Evolutionary conservation across 1,284 basidiomycete species (phyloP).

Genomic region (Papiliotrema terrestris): DNA sequence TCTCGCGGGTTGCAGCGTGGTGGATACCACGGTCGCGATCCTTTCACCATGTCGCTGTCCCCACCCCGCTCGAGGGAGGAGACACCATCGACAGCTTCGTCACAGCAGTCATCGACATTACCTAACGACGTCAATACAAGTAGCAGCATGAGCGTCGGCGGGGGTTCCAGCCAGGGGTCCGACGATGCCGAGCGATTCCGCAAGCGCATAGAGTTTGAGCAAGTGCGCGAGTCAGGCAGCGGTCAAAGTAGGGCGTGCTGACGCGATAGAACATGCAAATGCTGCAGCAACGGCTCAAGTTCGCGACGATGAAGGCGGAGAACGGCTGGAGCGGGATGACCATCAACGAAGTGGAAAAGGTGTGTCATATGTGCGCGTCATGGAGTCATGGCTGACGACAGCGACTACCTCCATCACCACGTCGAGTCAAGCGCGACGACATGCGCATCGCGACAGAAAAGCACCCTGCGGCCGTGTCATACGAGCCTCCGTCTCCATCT

Average conservation of each 20-base stretch:
- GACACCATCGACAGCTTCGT: constrained; percentile 1
- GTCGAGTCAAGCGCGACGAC: background rate
- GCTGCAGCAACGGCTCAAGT: constrained; percentile 43
- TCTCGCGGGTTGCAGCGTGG: too few relatives aligned
- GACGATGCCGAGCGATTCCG: constrained; percentile 40
- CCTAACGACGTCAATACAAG: background rate
- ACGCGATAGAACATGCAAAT: constrained; percentile 38
- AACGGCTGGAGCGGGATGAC: constrained; percentile 45
- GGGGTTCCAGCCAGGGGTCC: background rate
- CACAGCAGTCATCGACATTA: background rate
- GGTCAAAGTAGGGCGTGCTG: background rate
- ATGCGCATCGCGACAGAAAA: constrained; percentile 6
- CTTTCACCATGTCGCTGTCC: background rate
- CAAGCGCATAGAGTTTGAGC: constrained; percentile 43
- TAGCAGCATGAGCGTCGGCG: background rate
- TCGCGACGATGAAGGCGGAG: constrained; percentile 44
- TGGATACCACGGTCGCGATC: too few relatives aligned
- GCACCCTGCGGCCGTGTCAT: constrained; percentile 16
- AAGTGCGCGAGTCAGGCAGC: constrained; percentile 25
- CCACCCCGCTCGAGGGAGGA: background rate
- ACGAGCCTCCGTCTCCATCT: constrained; percentile 42
- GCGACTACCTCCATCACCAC: constrained; percentile 10
- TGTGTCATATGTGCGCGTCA: constrained; percentile 10
- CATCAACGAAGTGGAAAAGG: constrained; percentile 43
- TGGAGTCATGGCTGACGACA: background rate